Conservation (phyloP, 257 asterid genomes). For the Ocimum tenuiflorum region DNA sequence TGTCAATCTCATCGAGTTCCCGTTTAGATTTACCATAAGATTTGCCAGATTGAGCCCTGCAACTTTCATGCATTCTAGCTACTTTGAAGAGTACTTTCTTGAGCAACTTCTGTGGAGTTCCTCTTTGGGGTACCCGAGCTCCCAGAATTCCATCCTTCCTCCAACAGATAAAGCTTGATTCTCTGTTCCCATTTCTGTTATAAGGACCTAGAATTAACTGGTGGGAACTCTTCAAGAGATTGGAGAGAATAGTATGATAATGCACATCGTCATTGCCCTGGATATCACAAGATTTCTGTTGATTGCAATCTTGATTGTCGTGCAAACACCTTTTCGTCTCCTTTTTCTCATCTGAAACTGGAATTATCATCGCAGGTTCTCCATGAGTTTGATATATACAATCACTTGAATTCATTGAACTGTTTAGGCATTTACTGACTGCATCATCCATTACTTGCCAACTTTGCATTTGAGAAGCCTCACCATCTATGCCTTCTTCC, state of each 20-base stretch:
- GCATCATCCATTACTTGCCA: slow-evolving; percentile 60
- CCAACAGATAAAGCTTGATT: slow-evolving; percentile 72
- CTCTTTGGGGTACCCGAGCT: slow-evolving; percentile 14
- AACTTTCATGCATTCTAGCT: slow-evolving; percentile 47
- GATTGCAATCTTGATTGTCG: slow-evolving; percentile 36
- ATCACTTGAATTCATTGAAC: slow-evolving; percentile 60
- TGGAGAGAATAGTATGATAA: slow-evolving; percentile 68
- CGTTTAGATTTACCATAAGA: slow-evolving; percentile 24
- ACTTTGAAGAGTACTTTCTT: slow-evolving; percentile 72
- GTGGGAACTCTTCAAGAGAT: slow-evolving; percentile 67
- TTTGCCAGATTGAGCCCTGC: slow-evolving; percentile 27
- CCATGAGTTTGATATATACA: slow-evolving; percentile 52
- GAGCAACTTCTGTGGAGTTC: slow-evolving; percentile 52
- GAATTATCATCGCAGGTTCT: slow-evolving; percentile 34
- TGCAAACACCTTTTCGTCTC: slow-evolving; percentile 13
- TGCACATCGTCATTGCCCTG: slow-evolving; percentile 48
- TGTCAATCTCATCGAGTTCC: slow-evolving; percentile 50
- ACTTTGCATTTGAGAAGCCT: slow-evolving; percentile 52
- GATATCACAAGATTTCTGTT: slow-evolving; percentile 30
- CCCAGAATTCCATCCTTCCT: slow-evolving; percentile 23
- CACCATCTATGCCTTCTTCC: slow-evolving; percentile 45
- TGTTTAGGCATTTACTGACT: slow-evolving; percentile 36
- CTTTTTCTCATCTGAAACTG: too few species aligned
- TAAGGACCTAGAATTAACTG: slow-evolving; percentile 70
- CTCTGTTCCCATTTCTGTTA: slow-evolving; percentile 38